phyloP scores from a whole-genome alignment of 805 yeast species.

The Blastobotrys peoriensis region DNA sequence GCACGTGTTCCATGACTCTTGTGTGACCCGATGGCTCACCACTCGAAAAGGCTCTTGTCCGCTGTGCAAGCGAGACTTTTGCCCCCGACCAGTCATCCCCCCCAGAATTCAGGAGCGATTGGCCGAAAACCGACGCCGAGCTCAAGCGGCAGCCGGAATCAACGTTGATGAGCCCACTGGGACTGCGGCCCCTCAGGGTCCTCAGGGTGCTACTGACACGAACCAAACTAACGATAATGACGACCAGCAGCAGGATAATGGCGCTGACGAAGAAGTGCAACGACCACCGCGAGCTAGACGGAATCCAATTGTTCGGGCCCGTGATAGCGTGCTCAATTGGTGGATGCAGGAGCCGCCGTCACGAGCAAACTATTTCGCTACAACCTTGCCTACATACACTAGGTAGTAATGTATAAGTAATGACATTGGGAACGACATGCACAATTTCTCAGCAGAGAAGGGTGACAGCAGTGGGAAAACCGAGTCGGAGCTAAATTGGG shows the following conservation, averaged over 20 bases:
- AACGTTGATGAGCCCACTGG: no score
- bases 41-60: constrained; percentile 77
- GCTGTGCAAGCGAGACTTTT: constrained; percentile 68
- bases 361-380: background rate
- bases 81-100: constrained; percentile 17
- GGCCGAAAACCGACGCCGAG: no score
- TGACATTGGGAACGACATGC: no score
- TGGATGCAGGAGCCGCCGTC: background rate
- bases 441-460: no score
- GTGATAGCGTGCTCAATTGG: background rate
- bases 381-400: background rate
- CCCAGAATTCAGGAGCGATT: background rate
- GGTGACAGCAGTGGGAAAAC: no score
- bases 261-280: background rate
- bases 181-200: constrained; percentile 1
- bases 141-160: background rate
- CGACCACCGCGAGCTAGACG: background rate
- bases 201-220: background rate
- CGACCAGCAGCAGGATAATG: no score
- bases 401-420: no score
- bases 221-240: no score
- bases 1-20: constrained; percentile 73
- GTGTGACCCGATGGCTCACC: constrained; percentile 78
- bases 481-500: no score
- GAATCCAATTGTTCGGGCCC: background rate